These are phyloP conservation scores for Diaporthe velutina DNA, from an alignment of 2,329 filamentous ascomycete genomes.

Conservation along the genomic window DNA sequence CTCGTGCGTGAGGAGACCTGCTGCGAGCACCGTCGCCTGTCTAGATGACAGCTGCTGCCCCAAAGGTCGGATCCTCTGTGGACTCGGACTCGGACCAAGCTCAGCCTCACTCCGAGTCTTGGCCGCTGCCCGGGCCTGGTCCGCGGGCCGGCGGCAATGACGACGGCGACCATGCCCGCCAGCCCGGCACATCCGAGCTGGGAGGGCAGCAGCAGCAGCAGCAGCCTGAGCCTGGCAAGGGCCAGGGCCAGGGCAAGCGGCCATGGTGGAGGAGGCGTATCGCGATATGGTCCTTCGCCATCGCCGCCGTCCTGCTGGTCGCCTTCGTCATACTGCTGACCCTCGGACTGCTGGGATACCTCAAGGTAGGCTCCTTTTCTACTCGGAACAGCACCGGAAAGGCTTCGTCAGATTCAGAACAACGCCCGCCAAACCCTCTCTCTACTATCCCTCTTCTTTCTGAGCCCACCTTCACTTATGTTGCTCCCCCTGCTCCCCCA, in stretches of 20 bases:
- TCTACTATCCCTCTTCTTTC: slow-evolving; percentile 32
- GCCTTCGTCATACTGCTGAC: slow-evolving; percentile 37
- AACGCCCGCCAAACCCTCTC: slow-evolving; percentile 31
- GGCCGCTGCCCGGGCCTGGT: slow-evolving; percentile 12
- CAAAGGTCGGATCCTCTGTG: slow-evolving; percentile 32
- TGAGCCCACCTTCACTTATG: slow-evolving; percentile 20
- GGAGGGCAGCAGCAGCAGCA: slow-evolving; percentile 4
- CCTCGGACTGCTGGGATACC: slow-evolving; percentile 39
- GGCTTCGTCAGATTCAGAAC: slow-evolving; percentile 24
- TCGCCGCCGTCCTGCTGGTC: slow-evolving; percentile 32
- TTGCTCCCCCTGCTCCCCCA: not conserved
- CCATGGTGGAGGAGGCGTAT: slow-evolving; percentile 38
- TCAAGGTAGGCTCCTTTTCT: slow-evolving; percentile 39
- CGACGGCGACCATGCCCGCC: slow-evolving; percentile 25
- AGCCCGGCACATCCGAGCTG: not conserved
- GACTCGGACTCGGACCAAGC: slow-evolving; percentile 21
- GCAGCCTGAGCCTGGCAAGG: not conserved
- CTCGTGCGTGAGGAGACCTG: slow-evolving; percentile 29
- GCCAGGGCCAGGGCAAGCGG: not conserved
- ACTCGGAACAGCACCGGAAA: slow-evolving; percentile 5
- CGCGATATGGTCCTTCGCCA: slow-evolving; percentile 25
- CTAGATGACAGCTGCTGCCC: slow-evolving; percentile 33
- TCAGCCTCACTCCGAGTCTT: not conserved
- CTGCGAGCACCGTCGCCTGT: slow-evolving; percentile 9
- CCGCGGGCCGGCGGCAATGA: slow-evolving; percentile 5